Conservation (phyloP, 2,329 filamentous ascomycete species). For the Trichoderma koningii region DNA sequence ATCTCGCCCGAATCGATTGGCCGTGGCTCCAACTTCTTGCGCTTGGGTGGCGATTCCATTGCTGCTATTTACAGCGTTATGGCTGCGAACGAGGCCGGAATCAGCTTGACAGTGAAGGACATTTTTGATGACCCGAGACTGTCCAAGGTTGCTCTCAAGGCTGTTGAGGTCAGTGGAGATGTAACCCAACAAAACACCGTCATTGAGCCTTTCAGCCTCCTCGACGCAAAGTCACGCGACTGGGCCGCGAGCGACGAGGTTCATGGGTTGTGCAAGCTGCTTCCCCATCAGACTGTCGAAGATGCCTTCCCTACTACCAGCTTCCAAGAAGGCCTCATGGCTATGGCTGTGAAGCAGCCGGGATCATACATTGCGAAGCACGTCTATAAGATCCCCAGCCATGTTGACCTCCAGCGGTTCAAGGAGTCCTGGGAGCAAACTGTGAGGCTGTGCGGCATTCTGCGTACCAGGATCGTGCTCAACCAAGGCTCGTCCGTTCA, state of each 20-base stretch:
- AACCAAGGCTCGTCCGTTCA: not conserved
- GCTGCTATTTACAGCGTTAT: not conserved
- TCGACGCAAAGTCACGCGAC: not conserved
- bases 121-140: conserved; percentile 11
- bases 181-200: too few species aligned
- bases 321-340: conserved; percentile 30
- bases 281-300: conserved; percentile 10
- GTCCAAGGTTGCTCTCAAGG: not conserved
- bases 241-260: too few species aligned
- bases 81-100: too few species aligned
- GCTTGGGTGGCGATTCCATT: conserved; percentile 27
- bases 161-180: not conserved
- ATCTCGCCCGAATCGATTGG: conserved; percentile 13
- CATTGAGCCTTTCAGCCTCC: not conserved
- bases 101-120: too few species aligned
- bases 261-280: too few species aligned
- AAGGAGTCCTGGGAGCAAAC: conserved; percentile 27
- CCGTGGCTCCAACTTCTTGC: conserved; percentile 23
- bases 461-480: conserved; percentile 30
- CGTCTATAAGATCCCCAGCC: not conserved
- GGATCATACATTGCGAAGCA: conserved; percentile 25
- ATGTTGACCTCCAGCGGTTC: conserved; percentile 18
- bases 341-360: conserved; percentile 21
- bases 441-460: not conserved
- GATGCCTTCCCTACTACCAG: conserved; percentile 31